phyloP scores from a whole-genome alignment of 1,284 basidiomycete genomes.

The Leccinum colubrinum region DNA sequence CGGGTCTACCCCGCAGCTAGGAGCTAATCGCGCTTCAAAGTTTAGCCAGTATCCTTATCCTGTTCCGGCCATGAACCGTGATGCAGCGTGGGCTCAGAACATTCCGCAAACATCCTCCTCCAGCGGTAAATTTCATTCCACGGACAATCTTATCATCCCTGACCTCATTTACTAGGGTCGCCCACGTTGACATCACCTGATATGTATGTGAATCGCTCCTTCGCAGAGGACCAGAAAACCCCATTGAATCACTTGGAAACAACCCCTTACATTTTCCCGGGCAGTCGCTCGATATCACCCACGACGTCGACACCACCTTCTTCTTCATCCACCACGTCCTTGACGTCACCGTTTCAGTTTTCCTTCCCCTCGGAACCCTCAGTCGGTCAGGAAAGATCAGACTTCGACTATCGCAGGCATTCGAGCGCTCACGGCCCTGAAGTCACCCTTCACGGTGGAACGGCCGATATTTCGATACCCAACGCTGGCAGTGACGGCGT shows the following conservation, averaged over 20 bases:
- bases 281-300: slow-evolving; percentile 74
- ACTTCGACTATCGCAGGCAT: slow-evolving; percentile 64
- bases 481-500: slow-evolving; percentile 48
- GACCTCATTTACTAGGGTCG: slow-evolving; percentile 57
- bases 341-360: slow-evolving; percentile 66
- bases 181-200: slow-evolving; percentile 58
- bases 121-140: slow-evolving; percentile 41
- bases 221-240: slow-evolving; percentile 62
- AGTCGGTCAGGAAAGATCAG: slow-evolving; percentile 52
- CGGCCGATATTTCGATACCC: slow-evolving; percentile 64
- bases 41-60: slow-evolving; percentile 56
- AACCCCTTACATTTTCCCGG: slow-evolving; percentile 62
- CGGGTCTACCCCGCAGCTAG: slow-evolving; percentile 36
- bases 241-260: slow-evolving; percentile 52
- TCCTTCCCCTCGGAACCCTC: slow-evolving; percentile 53
- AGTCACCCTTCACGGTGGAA: slow-evolving; percentile 67
- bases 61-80: slow-evolving; percentile 48
- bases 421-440: slow-evolving; percentile 50
- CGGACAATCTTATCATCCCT: slow-evolving; percentile 43
- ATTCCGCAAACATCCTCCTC: slow-evolving; percentile 44
- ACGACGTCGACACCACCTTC: slow-evolving; percentile 63
- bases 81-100: slow-evolving; percentile 50
- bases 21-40: slow-evolving; percentile 43
- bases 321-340: slow-evolving; percentile 58
- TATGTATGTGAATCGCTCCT: slow-evolving; percentile 53